phyloP scores from a whole-genome alignment of 2,329 filamentous ascomycete genomes.

The Aspergillus caelatus region DNA sequence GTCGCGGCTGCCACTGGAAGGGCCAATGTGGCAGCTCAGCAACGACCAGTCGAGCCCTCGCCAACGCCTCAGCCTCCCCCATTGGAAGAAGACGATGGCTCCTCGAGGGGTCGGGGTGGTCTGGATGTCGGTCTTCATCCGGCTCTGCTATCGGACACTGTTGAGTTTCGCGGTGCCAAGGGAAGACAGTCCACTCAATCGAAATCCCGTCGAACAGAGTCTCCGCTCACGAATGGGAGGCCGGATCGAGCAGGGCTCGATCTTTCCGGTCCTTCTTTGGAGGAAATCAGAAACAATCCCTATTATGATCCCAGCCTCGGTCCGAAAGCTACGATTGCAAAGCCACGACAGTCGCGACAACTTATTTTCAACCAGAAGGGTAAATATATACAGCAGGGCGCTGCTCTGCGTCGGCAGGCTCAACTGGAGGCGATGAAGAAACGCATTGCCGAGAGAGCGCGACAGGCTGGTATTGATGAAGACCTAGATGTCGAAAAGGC shows the following conservation, averaged over 20 bases:
- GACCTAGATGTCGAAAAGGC: slow-evolving; percentile 86
- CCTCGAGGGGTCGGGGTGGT: slow-evolving; percentile 62
- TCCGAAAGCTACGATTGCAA: slow-evolving; percentile 60
- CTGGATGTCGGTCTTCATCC: slow-evolving; percentile 78
- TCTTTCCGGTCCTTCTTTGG: slow-evolving; percentile 59
- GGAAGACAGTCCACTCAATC: slow-evolving; percentile 49
- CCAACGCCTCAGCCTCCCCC: slow-evolving; percentile 38
- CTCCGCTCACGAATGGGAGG: slow-evolving; percentile 39
- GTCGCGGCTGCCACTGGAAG: slow-evolving; percentile 72
- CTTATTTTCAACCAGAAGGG: slow-evolving; percentile 93
- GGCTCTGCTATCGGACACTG: slow-evolving; percentile 61
- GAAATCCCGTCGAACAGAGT: slow-evolving; percentile 57
- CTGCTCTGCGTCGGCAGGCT: slow-evolving; percentile 82
- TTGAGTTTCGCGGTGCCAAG: slow-evolving; percentile 48
- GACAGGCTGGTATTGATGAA: slow-evolving; percentile 92
- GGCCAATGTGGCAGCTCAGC: slow-evolving; percentile 44
- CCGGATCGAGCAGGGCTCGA: slow-evolving; percentile 55
- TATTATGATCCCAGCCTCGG: slow-evolving; percentile 76
- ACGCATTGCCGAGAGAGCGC: slow-evolving; percentile 81
- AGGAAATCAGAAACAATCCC: slow-evolving; percentile 70
- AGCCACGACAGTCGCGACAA: slow-evolving; percentile 71
- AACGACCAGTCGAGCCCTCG: slow-evolving; percentile 43
- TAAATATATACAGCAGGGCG: slow-evolving; percentile 95
- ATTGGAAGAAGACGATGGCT: slow-evolving; percentile 53
- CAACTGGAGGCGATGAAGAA: slow-evolving; percentile 93